These are phyloP conservation scores for Lachancea cidri DNA, from an alignment of 805 yeast genomes.

Conservation along the genomic window DNA sequence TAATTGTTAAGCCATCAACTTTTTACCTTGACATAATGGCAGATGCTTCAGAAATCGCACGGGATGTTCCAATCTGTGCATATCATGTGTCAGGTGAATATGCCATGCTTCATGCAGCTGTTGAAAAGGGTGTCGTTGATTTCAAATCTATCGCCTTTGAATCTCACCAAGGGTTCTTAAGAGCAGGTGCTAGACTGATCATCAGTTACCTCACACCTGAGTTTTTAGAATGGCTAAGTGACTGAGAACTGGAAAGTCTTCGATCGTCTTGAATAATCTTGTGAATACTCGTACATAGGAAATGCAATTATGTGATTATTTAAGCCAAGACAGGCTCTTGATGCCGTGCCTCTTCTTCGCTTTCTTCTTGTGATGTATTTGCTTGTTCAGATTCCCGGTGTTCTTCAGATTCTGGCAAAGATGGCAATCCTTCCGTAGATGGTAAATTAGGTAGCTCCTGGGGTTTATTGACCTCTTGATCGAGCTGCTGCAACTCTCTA, in stretches of 20 bases:
- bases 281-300: not conserved
- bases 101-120: slow-evolving; percentile 98
- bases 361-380: slow-evolving; percentile 1
- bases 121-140: slow-evolving; percentile 89
- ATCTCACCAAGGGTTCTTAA: slow-evolving; percentile 80
- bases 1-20: slow-evolving; percentile 93
- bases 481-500: slow-evolving; percentile 50
- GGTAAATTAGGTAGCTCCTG: slow-evolving; percentile 19
- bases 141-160: slow-evolving; percentile 75
- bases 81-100: slow-evolving; percentile 97
- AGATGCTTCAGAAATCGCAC: slow-evolving; percentile 79
- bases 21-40: slow-evolving; percentile 87
- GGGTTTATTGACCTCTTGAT: slow-evolving; percentile 39
- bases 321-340: slow-evolving; percentile 7
- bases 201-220: slow-evolving; percentile 95
- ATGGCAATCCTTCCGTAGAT: slow-evolving; percentile 29
- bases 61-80: slow-evolving; percentile 84
- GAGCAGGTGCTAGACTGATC: slow-evolving; percentile 93
- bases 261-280: not conserved
- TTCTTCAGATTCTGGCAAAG: slow-evolving; percentile 17
- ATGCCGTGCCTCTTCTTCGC: slow-evolving; percentile 4
- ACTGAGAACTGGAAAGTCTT: slow-evolving; percentile 12
- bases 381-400: slow-evolving; percentile 8
- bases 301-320: not conserved
- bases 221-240: slow-evolving; percentile 84